Evolutionary conservation across 2,329 filamentous ascomycete genomes (phyloP), one percentile per base, ranked within the genome.

Genomic region (Apiospora rasikravindrae): DNA sequence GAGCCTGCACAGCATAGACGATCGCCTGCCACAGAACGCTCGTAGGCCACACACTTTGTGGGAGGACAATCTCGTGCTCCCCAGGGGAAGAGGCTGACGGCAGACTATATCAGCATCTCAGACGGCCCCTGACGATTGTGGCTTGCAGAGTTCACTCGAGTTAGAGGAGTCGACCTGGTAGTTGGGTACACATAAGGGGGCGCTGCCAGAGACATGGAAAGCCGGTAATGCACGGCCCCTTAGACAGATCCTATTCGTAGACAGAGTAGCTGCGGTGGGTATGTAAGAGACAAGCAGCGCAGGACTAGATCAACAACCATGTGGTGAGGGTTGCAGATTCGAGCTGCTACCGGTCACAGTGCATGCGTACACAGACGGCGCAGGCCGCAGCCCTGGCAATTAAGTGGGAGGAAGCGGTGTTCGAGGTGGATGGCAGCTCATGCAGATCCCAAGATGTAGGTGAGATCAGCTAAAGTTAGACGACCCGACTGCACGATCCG

Each of bases 151-250:
- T 37, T 61, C 16, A 61, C 29, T 14, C 66, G 24, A 33, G 24
- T 47, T 22, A 16, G 66, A 68, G 14, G 4, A 47, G n/a, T 49
- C n/a, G 33, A 64, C 29, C 57, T 64, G 57, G 33, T 64, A 64
- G 57, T 64, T 64, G 57, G 57, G 57, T 64, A 64, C 57, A 64
- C 57, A 64, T 40, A 64, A 64, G 57, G 57, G 57, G 57, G 57
- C 8, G 8, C 33, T 40, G 10, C 40, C 40, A 64, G 57, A 64
- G 57, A 64, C 57, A 64, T 64, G 29, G 29, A 64, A 37, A 61
- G 29, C 53, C 53, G 29, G 29, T 37, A n/a, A 64, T 64, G 57
- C 57, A 64, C 29, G 57, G 57, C 57, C 57, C 53, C 19, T 64
- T n/a, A n/a, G 57, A 40, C 57, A 64, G 57, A 64, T 64, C 19